Evolutionary conservation across 768 basidiomycete genomes (phyloP).

Genomic region (Aureoboletus auriporus): DNA sequence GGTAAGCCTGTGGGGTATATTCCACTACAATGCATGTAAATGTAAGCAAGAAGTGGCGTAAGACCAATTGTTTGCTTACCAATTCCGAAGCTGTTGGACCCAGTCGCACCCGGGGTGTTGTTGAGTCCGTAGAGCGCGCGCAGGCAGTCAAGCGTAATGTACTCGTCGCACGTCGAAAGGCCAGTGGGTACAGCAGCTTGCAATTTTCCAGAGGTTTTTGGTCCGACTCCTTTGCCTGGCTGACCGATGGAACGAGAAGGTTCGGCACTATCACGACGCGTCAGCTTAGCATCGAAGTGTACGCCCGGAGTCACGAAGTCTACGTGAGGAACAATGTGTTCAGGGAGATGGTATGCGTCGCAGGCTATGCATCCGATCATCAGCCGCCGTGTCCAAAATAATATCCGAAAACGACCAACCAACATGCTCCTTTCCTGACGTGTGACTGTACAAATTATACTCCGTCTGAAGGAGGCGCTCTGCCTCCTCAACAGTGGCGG

Average conservation of each 20-base stretch:
- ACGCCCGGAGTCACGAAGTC: constrained; percentile 33
- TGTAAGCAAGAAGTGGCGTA: background rate
- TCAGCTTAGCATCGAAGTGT: constrained; percentile 27
- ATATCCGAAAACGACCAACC: constrained; percentile 17
- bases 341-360: constrained; percentile 32
- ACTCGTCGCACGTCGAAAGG: constrained; percentile 22
- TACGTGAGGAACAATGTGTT: constrained; percentile 27
- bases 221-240: constrained; percentile 12
- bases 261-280: constrained; percentile 10
- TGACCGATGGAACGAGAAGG: constrained; percentile 14
- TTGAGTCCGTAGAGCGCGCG: constrained; percentile 26
- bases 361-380: constrained; percentile 22
- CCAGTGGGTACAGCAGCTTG: constrained; percentile 1
- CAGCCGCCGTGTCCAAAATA: background rate
- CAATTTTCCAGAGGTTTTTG: constrained; percentile 19
- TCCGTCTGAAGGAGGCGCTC: constrained; percentile 31
- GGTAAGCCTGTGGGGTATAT: constrained; percentile 30
- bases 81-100: constrained; percentile 27
- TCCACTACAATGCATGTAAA: constrained; percentile 20
- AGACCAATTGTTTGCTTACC: constrained; percentile 9
- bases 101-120: constrained; percentile 11
- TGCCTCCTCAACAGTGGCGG: constrained; percentile 29
- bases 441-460: constrained; percentile 31
- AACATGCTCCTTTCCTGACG: constrained; percentile 23
- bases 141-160: constrained; percentile 29